These are phyloP conservation scores for Berkeleyomyces rouxiae DNA, from an alignment of 2,329 filamentous ascomycete species.

Conservation along the genomic window DNA sequence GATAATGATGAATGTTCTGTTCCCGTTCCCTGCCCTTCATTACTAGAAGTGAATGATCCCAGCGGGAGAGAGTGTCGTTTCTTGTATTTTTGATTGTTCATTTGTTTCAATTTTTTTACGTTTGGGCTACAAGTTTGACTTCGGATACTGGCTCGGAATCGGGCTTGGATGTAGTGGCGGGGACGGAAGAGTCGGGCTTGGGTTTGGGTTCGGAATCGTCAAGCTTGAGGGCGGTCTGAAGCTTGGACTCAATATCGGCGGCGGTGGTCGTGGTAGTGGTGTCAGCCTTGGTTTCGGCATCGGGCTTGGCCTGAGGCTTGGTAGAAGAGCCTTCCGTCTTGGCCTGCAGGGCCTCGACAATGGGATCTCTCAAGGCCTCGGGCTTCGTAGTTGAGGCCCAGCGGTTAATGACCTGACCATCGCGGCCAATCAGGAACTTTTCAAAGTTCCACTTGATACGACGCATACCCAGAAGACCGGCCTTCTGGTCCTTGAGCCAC, in stretches of 20 bases:
- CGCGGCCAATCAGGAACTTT: slow-evolving; percentile 80
- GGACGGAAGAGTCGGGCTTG: neutral
- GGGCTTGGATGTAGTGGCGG: neutral
- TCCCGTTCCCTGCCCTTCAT: too few relatives aligned
- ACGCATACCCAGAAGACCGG: slow-evolving; percentile 77
- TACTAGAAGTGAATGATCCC: too few relatives aligned
- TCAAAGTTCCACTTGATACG: slow-evolving; percentile 99
- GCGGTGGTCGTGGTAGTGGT: too few relatives aligned
- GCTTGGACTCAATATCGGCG: neutral
- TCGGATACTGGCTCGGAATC: neutral
- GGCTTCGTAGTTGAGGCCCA: slow-evolving; percentile 87
- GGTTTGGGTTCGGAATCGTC: neutral
- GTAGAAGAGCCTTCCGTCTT: neutral
- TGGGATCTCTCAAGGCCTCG: slow-evolving; percentile 56
- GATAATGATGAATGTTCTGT: too few relatives aligned
- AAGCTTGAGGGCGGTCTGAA: neutral
- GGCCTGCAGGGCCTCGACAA: slow-evolving; percentile 51
- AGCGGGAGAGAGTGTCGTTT: too few relatives aligned
- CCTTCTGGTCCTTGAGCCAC: slow-evolving; percentile 57
- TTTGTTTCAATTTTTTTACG: neutral
- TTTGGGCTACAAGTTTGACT: neutral
- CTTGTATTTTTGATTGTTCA: neutral
- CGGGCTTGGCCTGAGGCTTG: neutral
- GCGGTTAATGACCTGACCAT: slow-evolving; percentile 69
- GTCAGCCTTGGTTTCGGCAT: neutral